Evolutionary conservation across 192 early-diverging fungal genomes (phyloP).

Genomic region (Coemansia guatemalensis): DNA sequence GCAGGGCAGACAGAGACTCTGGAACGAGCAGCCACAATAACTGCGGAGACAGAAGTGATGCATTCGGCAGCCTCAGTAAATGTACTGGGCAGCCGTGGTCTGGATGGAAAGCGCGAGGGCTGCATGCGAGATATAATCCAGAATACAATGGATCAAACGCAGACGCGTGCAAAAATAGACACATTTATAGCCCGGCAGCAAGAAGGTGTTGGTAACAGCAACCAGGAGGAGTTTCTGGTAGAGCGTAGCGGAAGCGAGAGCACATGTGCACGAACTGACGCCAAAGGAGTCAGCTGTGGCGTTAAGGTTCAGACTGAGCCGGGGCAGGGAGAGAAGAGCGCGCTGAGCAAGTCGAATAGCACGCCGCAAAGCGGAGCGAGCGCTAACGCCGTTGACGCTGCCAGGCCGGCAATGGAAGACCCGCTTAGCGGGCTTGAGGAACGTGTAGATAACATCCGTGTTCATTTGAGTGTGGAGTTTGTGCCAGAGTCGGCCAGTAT

Average conservation of each 20-base stretch:
- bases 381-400: not conserved
- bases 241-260: conserved; percentile 14
- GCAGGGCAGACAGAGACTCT: not conserved
- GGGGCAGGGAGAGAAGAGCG: conserved; percentile 58
- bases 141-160: conserved; percentile 37
- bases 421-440: conserved; percentile 40
- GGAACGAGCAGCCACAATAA: not conserved
- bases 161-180: conserved; percentile 56
- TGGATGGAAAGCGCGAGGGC: not conserved
- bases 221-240: conserved; percentile 63
- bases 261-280: conserved; percentile 71
- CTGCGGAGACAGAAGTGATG: not conserved
- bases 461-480: conserved; percentile 70
- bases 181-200: conserved; percentile 57
- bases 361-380: not conserved
- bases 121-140: conserved; percentile 30
- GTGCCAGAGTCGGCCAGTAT: conserved; percentile 42
- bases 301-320: conserved; percentile 78
- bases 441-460: conserved; percentile 70
- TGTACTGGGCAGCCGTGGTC: not conserved
- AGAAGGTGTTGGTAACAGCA: conserved; percentile 61
- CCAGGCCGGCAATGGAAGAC: conserved; percentile 5
- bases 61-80: not conserved
- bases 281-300: conserved; percentile 68
- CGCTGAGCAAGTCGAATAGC: conserved; percentile 59